A percentile compares a stretch with the other conserved stretches of the same genome.
Evolutionary conservation across 1,139 yeast species (phyloP).

Genomic region (Williopsis jadinii): DNA sequence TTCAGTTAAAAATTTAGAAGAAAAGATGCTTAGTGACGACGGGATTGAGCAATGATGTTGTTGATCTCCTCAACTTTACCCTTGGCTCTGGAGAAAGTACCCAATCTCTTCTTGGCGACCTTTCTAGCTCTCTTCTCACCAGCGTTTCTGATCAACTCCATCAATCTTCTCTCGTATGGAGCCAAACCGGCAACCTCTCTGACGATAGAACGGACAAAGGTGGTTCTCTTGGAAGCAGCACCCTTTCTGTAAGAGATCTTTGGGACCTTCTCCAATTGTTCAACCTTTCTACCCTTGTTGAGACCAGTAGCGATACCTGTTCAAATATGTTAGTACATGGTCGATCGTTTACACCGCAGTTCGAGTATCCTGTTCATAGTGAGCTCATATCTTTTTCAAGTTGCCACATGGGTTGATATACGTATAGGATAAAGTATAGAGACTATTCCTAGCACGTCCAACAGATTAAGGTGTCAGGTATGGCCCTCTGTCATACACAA

Average conservation of each 20-base stretch:
- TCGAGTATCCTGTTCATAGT: too few relatives aligned
- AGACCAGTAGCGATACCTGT: conserved; percentile 96
- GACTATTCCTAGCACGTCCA: too few relatives aligned
- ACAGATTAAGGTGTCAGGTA: too few relatives aligned
- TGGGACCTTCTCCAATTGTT: conserved; percentile 88
- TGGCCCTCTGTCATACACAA: too few relatives aligned
- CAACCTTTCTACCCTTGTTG: conserved; percentile 99
- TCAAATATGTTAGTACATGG: conserved; percentile 22
- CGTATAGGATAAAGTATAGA: too few relatives aligned
- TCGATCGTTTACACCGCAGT: not conserved
- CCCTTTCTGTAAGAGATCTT: conserved; percentile 97
- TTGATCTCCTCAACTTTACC: conserved; percentile 99
- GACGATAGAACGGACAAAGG: conserved; percentile 91
- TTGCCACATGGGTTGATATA: too few relatives aligned
- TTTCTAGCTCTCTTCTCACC: conserved; percentile 99
- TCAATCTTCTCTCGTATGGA: conserved; percentile 99
- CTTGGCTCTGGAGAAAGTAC: conserved; percentile 99
- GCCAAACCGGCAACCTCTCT: conserved; percentile 98
- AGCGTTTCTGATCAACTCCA: conserved; percentile 99
- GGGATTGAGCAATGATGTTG: conserved; percentile 94
- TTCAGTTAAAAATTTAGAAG: not conserved
- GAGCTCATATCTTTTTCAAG: too few relatives aligned
- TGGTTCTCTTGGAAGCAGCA: conserved; percentile 91
- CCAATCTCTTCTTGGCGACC: conserved; percentile 99
- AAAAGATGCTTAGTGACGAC: conserved; percentile 49